Base-by-base conservation (phyloP, 192 early-diverging fungal species). In the Linnemannia elongata region DNA sequence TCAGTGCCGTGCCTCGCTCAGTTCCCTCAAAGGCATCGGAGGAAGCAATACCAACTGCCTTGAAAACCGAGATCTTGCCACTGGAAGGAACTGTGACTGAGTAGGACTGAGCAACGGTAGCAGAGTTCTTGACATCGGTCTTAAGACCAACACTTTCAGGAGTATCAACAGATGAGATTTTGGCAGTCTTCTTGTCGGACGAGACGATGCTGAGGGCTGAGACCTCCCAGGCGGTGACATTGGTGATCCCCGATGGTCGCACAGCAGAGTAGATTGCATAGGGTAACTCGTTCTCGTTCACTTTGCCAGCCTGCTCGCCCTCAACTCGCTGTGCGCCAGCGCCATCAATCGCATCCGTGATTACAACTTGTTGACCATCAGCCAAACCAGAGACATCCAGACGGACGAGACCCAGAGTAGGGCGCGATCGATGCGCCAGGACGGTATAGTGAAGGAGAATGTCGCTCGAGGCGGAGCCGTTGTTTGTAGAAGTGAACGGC, bases 181-280 rank as follows among this genome's bases (percentile, higher is more conserved):
- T 79, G 52, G 20, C 38, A 33, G 60, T 12, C 30, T 63, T 63
- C 35, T 42, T 60, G 52, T 41, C 42, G 18, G 72, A 76, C 39
- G 39, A 41, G 22, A 88, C 44, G 18, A 75, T 12, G 30, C 27
- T 63, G 6, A 88, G 42, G 24, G 86, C 47, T 4, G 86, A 88
- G 45, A 88, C 79, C 69, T 88, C 86, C 86, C 86, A 88, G 6
- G 86, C 86, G 6, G 86, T 88, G 4, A 82, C 80, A 45, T 88
- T 82, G 39, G n/a, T 36, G 60, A 88, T 72, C 13, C 86, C 80
- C 41, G 70, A 1, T 1, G 86, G 86, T n/a, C 71, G 78, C 1
- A 88, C 86, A 27, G 76, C 33, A 10, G 80, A 82, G 74, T 76
- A 88, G 71, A 88, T 88, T 10, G 80, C 72, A 44, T 88, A 30